Conservation (phyloP, 1,284 basidiomycete species). For the Tilletiaria anomala region DNA sequence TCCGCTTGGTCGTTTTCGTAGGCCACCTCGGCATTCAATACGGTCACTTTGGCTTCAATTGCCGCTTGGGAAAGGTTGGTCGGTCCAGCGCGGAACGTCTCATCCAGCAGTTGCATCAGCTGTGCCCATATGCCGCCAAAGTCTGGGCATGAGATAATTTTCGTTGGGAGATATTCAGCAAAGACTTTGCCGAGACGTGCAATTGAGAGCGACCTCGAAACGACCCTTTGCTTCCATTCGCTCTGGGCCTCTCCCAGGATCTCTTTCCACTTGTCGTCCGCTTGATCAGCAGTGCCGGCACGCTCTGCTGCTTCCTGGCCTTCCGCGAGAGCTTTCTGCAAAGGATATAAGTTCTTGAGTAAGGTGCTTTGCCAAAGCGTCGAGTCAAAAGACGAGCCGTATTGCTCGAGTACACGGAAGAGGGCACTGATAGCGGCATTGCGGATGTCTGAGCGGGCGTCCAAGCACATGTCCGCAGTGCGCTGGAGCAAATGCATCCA, state of each 20-base stretch:
- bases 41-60: neutral
- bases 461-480: too few relatives aligned
- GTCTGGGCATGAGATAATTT: neutral
- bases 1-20: neutral
- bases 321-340: slow-evolving; percentile 40
- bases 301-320: neutral
- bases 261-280: too few relatives aligned
- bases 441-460: slow-evolving; percentile 69
- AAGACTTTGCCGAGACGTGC: neutral
- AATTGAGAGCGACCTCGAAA: neutral
- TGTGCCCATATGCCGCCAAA: neutral
- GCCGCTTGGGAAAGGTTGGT: neutral
- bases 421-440: slow-evolving; percentile 87
- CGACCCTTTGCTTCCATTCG: neutral
- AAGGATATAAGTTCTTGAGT: slow-evolving; percentile 64
- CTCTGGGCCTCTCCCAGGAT: neutral
- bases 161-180: neutral
- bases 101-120: neutral
- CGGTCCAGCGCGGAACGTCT: neutral
- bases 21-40: neutral
- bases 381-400: slow-evolving; percentile 63
- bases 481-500: slow-evolving; percentile 82
- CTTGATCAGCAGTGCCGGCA: too few relatives aligned
- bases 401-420: slow-evolving; percentile 82
- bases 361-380: slow-evolving; percentile 57